Conservation (phyloP, 2,329 filamentous ascomycete species). For the Scortechinia acanthostroma region DNA sequence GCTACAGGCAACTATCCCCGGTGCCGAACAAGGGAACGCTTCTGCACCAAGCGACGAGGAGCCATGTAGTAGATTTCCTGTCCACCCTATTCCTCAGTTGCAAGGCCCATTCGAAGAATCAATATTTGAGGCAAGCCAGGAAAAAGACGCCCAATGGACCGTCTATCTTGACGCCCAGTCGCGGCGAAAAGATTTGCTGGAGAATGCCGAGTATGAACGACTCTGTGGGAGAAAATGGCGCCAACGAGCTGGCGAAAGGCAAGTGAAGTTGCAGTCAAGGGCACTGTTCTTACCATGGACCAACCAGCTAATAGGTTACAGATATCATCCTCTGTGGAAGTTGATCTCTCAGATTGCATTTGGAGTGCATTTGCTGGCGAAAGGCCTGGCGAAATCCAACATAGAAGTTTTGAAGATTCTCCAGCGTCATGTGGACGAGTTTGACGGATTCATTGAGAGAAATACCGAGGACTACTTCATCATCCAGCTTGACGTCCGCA, state of each 20-base stretch:
- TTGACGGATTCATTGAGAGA: background rate
- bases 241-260: background rate
- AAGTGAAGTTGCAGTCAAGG: background rate
- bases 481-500: background rate
- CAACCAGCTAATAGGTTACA: background rate
- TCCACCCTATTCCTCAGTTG: slow-evolving; percentile 28
- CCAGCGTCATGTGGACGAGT: background rate
- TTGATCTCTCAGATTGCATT: background rate
- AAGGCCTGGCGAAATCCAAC: background rate
- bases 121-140: slow-evolving; percentile 23
- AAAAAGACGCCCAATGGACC: slow-evolving; percentile 12
- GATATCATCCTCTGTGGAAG: slow-evolving; percentile 1
- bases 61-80: slow-evolving; percentile 12
- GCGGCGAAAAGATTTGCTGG: background rate
- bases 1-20: too few relatives aligned
- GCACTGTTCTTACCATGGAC: background rate
- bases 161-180: slow-evolving; percentile 21
- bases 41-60: slow-evolving; percentile 3
- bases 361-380: background rate
- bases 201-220: background rate
- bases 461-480: background rate
- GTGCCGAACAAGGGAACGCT: too few relatives aligned
- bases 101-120: slow-evolving; percentile 35
- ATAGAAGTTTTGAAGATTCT: background rate
- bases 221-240: background rate